Percentiles rank a stretch among this genome's conserved stretches.
Evolutionary conservation across 768 basidiomycete genomes (phyloP).

Genomic region (Tricholoma terreum): DNA sequence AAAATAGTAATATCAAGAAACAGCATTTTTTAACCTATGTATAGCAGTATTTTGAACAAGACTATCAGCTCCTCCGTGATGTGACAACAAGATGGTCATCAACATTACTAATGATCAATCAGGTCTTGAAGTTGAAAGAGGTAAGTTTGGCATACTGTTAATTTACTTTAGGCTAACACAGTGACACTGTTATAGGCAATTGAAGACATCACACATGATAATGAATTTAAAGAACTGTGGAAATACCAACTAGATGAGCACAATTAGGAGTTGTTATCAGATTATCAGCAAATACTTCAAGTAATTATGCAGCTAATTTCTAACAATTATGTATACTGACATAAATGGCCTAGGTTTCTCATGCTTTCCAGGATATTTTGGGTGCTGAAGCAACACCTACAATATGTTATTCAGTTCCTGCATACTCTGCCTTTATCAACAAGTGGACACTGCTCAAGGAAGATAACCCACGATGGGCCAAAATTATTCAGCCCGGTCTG

Average conservation of each 20-base stretch:
- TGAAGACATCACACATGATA: too few relatives aligned
- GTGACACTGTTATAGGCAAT: conserved; percentile 8
- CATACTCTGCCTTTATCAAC: conserved; percentile 16
- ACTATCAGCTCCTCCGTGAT: too few relatives aligned
- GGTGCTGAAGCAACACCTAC: too few relatives aligned
- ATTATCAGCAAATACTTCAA: not conserved
- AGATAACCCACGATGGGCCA: conserved; percentile 2
- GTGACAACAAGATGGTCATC: conserved; percentile 26
- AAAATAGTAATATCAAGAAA: too few relatives aligned
- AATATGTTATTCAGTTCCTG: conserved; percentile 16
- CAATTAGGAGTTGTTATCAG: conserved; percentile 22
- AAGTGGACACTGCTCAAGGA: conserved; percentile 11
- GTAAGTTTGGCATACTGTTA: conserved; percentile 25
- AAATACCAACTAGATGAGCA: conserved; percentile 15
- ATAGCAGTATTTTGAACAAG: too few relatives aligned
- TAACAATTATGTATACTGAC: conserved; percentile 2
- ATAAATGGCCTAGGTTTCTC: conserved; percentile 15
- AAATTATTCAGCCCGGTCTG: conserved; percentile 17
- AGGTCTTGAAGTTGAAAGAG: too few relatives aligned
- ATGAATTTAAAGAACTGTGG: too few relatives aligned
- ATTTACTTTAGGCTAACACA: not conserved
- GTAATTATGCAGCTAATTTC: not conserved
- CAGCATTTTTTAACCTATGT: too few relatives aligned
- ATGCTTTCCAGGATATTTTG: conserved; percentile 26
- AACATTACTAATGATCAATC: conserved; percentile 28